phyloP scores from a whole-genome alignment of 768 basidiomycete genomes.

The Termitomyces titanicus region DNA sequence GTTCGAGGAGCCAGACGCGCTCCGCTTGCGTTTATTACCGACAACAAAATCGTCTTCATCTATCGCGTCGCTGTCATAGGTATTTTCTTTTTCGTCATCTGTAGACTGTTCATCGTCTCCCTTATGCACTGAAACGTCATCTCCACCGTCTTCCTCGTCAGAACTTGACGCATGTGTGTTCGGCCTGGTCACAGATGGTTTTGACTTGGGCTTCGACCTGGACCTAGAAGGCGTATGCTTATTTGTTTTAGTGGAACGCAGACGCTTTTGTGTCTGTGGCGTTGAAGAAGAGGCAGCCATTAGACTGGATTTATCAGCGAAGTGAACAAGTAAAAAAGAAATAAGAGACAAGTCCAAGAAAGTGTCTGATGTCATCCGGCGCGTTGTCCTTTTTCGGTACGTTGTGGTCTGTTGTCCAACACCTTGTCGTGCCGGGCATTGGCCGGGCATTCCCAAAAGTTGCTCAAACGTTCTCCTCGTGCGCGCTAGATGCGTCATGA shows the following conservation, averaged over 20 bases:
- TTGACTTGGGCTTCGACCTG: neutral
- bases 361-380: neutral
- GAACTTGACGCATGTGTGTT: neutral
- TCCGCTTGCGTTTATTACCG: conserved; percentile 21
- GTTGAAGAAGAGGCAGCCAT: neutral
- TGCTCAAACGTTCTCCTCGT: no score
- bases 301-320: neutral
- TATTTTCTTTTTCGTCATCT: conserved; percentile 14
- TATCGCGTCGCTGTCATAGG: conserved; percentile 27
- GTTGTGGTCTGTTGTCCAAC: neutral
- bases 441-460: no score
- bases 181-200: neutral
- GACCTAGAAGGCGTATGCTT: neutral
- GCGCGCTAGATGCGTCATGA: no score
- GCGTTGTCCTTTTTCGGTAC: neutral
- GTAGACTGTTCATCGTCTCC: conserved; percentile 13
- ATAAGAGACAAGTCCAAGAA: no score
- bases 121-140: neutral
- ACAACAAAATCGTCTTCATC: conserved; percentile 25
- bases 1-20: conserved; percentile 18
- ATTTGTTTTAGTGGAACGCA: neutral
- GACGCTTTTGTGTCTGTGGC: neutral
- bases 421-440: no score
- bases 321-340: neutral
- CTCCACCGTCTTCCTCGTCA: neutral